A percentile compares a stretch with the other conserved stretches of the same genome.
These are phyloP conservation scores for Sugiyamaella neomexicana DNA, from an alignment of 1,139 yeast genomes.

Conservation along the genomic window DNA sequence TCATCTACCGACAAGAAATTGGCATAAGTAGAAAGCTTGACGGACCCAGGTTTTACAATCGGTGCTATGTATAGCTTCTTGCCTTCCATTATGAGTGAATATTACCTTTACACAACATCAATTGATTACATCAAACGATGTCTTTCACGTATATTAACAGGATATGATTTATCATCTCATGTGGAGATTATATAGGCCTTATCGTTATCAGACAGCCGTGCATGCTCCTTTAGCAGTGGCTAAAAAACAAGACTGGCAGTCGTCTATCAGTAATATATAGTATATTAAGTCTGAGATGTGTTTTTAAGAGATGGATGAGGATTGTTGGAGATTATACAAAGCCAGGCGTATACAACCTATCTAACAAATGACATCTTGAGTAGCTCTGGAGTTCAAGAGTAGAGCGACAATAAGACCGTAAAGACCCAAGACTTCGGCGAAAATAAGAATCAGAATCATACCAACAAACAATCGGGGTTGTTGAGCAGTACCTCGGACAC, in stretches of 20 bases:
- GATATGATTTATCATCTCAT: too few relatives aligned
- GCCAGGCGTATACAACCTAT: background rate
- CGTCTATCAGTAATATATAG: too few relatives aligned
- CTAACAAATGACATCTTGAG: constrained; percentile 84
- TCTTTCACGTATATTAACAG: too few relatives aligned
- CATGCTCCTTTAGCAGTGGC: too few relatives aligned
- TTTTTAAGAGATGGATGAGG: background rate
- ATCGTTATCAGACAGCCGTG: too few relatives aligned
- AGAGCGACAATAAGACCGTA: constrained; percentile 98
- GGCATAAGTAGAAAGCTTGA: constrained; percentile 1
- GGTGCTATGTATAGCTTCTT: constrained; percentile 13
- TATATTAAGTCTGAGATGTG: background rate
- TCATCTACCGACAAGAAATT: constrained; percentile 10
- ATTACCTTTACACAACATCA: too few relatives aligned
- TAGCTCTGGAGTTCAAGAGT: constrained; percentile 94
- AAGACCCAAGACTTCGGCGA: constrained; percentile 95
- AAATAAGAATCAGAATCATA: constrained; percentile 70
- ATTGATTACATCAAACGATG: too few relatives aligned
- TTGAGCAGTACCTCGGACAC: constrained; percentile 59
- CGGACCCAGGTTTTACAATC: constrained; percentile 17
- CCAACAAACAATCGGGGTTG: constrained; percentile 98
- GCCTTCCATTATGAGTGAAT: background rate
- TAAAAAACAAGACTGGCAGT: background rate
- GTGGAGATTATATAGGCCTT: too few relatives aligned
- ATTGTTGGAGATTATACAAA: background rate